Evolutionary conservation across 2,329 filamentous ascomycete genomes (phyloP), one percentile per base, ranked within the genome.

Genomic region (Plectosphaerella cucumerina): DNA sequence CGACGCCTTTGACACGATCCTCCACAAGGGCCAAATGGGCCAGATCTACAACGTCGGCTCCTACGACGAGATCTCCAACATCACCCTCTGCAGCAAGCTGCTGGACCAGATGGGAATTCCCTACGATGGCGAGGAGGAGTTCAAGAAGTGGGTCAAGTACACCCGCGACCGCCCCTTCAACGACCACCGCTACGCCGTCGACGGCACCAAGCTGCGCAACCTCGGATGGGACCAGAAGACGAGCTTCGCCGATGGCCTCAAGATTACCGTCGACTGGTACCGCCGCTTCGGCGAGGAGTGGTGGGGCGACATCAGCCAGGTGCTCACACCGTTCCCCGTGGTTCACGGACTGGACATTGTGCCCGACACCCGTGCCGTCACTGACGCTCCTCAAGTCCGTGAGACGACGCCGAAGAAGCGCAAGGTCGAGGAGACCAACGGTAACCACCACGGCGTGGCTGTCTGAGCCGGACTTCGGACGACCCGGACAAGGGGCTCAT

Each of bases 31-130:
- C 18, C 71, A 77, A 47, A 74, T 88, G 33, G 88, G 88, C 1
- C 85, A 91, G 61, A 82, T 89, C 53, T 94, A 94, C 75, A 94
- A 94, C 57, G 86, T 94, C 10, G 86, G 86, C 43, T 92, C 89
- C 0, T 78, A 80, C 53, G 86, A 91, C 64, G 88, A 92, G 64
- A 80, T 92, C 44, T 88, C 86, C 56, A 92, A 92, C 64, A 71
- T 87, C 17, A 76, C 84, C 3, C 75, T 93, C 6, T 88, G 87
- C 67, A 69, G 72, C 53, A 81, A 78, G 65, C 73, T 93, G 17
- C 74, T 92, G 22, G 72, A 74, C 31, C 74, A 84, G 51, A 82
- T 90, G 63, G 75, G 75, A 18, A 76, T 87, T 52, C 68, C 72
- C 6, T 70, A 78, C 53, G 69, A 73, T 17, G 72, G 70, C 4